A percentile compares a stretch with the other conserved stretches of the same genome.
These are phyloP conservation scores for Purshia tridentata DNA, from an alignment of 306 rosid species.

Conservation along the genomic window DNA sequence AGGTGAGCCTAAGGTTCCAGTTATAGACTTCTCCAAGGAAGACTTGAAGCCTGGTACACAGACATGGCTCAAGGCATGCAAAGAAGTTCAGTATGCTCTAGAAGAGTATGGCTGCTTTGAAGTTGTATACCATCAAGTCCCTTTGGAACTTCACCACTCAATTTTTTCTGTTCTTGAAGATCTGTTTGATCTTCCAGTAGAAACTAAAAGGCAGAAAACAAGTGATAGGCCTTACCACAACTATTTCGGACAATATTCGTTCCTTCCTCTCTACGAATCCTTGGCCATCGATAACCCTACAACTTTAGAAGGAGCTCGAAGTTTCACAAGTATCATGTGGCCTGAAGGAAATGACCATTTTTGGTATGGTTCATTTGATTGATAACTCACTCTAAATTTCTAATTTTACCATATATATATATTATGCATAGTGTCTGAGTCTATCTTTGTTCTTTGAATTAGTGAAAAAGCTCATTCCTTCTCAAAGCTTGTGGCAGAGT, in stretches of 20 bases:
- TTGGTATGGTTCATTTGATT: conserved; percentile 1
- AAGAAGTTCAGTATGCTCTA: conserved; percentile 34
- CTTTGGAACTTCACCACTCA: conserved; percentile 39
- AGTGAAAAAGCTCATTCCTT: no score
- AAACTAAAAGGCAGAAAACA: conserved; percentile 37
- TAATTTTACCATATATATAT: background rate
- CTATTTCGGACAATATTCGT: conserved; percentile 14
- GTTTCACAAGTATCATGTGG: conserved; percentile 40
- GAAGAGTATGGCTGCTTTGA: conserved; percentile 62
- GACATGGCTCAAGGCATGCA: conserved; percentile 42
- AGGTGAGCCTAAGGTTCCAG: conserved; percentile 33
- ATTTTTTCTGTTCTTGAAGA: conserved; percentile 36
- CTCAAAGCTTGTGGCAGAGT: no score
- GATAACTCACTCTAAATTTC: background rate
- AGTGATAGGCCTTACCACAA: conserved; percentile 40
- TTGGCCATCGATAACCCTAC: conserved; percentile 36
- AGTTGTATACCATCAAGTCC: conserved; percentile 38
- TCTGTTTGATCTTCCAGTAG: conserved; percentile 48
- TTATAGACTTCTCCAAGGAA: conserved; percentile 34
- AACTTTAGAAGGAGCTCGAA: conserved; percentile 16
- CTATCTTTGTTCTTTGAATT: background rate
- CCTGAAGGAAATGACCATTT: conserved; percentile 29
- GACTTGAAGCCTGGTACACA: conserved; percentile 42
- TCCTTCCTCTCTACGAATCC: conserved; percentile 43
- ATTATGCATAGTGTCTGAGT: background rate